A percentile compares a stretch with the other conserved stretches of the same genome.
Conservation (phyloP, 2,329 filamentous ascomycete genomes). For the Beauveria bassiana region DNA sequence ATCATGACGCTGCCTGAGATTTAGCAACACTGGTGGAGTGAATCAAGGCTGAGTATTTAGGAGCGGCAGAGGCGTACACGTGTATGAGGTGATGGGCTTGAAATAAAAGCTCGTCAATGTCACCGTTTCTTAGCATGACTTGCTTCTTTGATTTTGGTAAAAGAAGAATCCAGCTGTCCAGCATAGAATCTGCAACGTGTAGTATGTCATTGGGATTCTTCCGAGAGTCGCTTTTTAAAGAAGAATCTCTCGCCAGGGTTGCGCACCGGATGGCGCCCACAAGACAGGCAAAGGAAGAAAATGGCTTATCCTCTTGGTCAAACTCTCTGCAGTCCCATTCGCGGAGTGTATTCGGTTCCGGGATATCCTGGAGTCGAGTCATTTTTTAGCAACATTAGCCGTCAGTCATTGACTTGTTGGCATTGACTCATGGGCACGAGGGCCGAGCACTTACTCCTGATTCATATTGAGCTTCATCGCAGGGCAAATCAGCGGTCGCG, state of each 20-base stretch:
- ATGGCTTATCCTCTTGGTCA: conserved; percentile 41
- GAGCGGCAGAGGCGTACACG: conserved; percentile 15
- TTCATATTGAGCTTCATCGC: conserved; percentile 52
- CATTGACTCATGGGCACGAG: too few species aligned
- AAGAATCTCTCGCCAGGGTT: conserved; percentile 19
- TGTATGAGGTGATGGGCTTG: conserved; percentile 21
- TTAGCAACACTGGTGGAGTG: background rate
- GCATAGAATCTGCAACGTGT: conserved; percentile 26
- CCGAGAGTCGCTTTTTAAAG: conserved; percentile 14
- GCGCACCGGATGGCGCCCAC: conserved; percentile 50
- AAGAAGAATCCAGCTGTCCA: conserved; percentile 31
- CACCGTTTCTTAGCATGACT: conserved; percentile 23
- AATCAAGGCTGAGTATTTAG: too few species aligned
- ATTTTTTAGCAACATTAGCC: background rate
- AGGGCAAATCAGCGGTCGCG: conserved; percentile 53
- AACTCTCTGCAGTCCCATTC: conserved; percentile 58
- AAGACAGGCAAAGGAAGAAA: conserved; percentile 59
- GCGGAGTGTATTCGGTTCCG: conserved; percentile 38
- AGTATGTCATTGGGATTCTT: conserved; percentile 23
- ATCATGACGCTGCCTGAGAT: conserved; percentile 23
- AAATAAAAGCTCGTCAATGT: conserved; percentile 24
- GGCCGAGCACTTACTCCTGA: conserved; percentile 24
- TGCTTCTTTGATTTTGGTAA: conserved; percentile 25
- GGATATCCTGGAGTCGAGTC: background rate
- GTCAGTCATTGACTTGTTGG: too few species aligned